A percentile compares a stretch with the other conserved stretches of the same genome.
Evolutionary conservation across 1,284 basidiomycete genomes (phyloP).

Genomic region (Ceratobasidium sp.): DNA sequence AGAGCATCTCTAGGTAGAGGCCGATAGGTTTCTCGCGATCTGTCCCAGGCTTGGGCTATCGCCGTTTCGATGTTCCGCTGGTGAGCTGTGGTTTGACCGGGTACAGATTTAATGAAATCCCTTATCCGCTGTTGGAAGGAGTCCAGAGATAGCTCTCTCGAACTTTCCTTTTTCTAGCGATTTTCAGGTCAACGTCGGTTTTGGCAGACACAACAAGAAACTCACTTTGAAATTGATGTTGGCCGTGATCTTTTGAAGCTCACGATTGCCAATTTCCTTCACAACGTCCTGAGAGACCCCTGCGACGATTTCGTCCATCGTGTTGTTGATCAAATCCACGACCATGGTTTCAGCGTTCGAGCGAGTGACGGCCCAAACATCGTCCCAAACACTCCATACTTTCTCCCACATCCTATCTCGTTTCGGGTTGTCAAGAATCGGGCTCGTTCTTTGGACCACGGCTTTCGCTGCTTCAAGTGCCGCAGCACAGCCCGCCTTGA

Average conservation of each 20-base stretch:
- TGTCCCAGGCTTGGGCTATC: constrained; percentile 14
- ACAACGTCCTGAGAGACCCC: constrained; percentile 17
- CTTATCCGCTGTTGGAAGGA: constrained; percentile 7
- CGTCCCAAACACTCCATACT: constrained; percentile 21
- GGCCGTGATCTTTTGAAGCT: not conserved
- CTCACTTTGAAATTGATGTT: not conserved
- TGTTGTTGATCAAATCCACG: constrained; percentile 8
- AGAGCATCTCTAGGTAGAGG: not conserved
- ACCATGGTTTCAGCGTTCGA: not conserved
- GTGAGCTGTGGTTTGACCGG: not conserved
- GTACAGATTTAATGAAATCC: constrained; percentile 9
- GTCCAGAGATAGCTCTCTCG: not conserved
- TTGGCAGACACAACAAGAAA: not conserved
- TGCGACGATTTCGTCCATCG: constrained; percentile 13
- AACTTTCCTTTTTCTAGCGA: not conserved
- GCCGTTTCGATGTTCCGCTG: constrained; percentile 4
- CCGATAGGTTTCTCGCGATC: not conserved
- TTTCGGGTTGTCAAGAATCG: not conserved
- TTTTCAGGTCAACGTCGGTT: no score
- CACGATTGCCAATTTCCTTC: not conserved
- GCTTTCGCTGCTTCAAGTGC: not conserved
- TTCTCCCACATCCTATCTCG: constrained; percentile 31
- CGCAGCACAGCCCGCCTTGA: not conserved
- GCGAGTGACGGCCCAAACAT: not conserved
- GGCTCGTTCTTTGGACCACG: constrained; percentile 7